Base-by-base conservation (phyloP, 2,329 filamentous ascomycete species). In the Thyridium curvatum region DNA sequence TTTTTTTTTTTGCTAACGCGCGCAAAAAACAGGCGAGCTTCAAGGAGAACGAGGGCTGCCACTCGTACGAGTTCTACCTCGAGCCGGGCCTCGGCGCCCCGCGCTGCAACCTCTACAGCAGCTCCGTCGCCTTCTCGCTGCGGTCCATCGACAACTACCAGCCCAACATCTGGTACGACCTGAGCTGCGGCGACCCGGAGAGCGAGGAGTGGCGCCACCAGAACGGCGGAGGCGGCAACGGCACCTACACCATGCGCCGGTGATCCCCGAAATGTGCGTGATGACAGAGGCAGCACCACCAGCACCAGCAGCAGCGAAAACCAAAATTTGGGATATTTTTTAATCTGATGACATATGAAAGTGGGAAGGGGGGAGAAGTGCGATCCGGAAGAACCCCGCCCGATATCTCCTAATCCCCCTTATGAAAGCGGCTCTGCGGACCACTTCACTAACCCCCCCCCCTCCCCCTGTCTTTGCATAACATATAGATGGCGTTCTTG, bases 81-180 rank as follows among this genome's bases (percentile, higher is more conserved):
- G 46, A 53, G 38, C 52, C 52, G 42, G 49, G 51, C 15, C 44
- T 54, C 30, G 54, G 53, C 32, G 50, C 50, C 14, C 51, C 60
- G 14, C 54, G 57, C 40, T 65, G 61, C 48, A 54, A 56, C 38
- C 52, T 65, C 39, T 64, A 63, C 44, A 56, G 58, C 41, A 51
- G 51, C 41, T 37, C 48, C 18, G 56, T 62, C 16, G 51, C 55
- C 18, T 52, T 44, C 32, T 52, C 52, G 26, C 41, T 63, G 30
- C 45, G 42, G 14, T 44, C 52, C 16, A 47, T 64, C 30, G 52
- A 60, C 45, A 43, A 48, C 28, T 39, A 49, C 26, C 48, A 54
- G 45, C 44, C 52, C 15, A 52, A 56, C 32, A 41, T 42, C 32
- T 65, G 61, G 61, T 64, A 53, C 38, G 62, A 65, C 40, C 41